These are phyloP conservation scores for Syncephalastrum sp. DNA, from an alignment of 371 early-diverging fungal genomes.

Conservation along the genomic window DNA sequence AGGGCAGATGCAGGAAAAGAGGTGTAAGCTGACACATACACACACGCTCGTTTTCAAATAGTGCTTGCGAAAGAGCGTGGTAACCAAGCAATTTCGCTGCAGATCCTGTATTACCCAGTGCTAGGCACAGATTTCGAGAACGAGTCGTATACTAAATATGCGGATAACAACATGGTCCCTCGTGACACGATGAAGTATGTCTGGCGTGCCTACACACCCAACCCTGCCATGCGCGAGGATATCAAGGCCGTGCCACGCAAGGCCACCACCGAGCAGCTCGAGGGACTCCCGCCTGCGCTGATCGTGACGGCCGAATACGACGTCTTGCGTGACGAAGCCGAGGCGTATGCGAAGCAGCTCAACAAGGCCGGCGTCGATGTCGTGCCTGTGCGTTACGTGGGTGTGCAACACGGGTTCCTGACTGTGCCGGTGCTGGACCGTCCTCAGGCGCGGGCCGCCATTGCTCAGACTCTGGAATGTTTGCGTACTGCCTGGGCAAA, in stretches of 20 bases:
- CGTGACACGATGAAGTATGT: slow-evolving; percentile 22
- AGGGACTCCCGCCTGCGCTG: slow-evolving; percentile 31
- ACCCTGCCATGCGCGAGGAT: not conserved
- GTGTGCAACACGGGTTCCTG: slow-evolving; percentile 26
- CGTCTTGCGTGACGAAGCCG: slow-evolving; percentile 34
- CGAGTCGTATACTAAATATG: slow-evolving; percentile 21
- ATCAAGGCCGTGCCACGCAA: slow-evolving; percentile 14
- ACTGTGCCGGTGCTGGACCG: slow-evolving; percentile 13
- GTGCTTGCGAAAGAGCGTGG: slow-evolving; percentile 28
- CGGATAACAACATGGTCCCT: slow-evolving; percentile 18
- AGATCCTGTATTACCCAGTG: slow-evolving; percentile 33
- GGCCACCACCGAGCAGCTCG: slow-evolving; percentile 20
- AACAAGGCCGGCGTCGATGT: slow-evolving; percentile 29
- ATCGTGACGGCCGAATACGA: slow-evolving; percentile 32
- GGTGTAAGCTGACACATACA: not conserved
- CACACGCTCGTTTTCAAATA: not conserved
- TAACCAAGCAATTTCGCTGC: slow-evolving; percentile 17
- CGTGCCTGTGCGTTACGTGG: slow-evolving; percentile 17
- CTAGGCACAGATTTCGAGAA: slow-evolving; percentile 15
- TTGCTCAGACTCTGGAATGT: slow-evolving; percentile 19
- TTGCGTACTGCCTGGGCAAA: slow-evolving; percentile 19
- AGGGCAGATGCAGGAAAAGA: too few relatives aligned
- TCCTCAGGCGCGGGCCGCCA: slow-evolving; percentile 16
- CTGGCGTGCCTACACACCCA: slow-evolving; percentile 22
- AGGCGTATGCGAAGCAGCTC: slow-evolving; percentile 22